Conservation (phyloP, 2,329 filamentous ascomycete genomes). For the Pseudogymnoascus sp. region DNA sequence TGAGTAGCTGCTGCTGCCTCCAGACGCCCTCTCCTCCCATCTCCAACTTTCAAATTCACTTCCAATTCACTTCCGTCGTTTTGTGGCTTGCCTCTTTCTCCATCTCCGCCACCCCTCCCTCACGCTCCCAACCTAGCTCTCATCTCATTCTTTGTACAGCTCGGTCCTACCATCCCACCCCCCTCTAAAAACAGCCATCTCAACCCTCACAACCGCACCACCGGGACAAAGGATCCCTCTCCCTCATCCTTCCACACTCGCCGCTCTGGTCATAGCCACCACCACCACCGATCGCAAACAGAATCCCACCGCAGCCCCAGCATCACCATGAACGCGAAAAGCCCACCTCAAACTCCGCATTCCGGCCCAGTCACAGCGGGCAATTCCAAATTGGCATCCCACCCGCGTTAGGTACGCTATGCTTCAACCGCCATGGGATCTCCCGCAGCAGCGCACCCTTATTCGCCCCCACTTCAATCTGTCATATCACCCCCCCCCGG, state of each 20-base stretch:
- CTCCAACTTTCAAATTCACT: not conserved
- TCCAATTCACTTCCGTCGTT: not conserved
- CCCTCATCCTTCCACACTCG: not conserved
- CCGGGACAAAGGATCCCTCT: not conserved
- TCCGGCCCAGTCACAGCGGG: not conserved
- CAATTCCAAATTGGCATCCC: not conserved
- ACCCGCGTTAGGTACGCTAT: not conserved
- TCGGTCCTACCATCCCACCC: not conserved
- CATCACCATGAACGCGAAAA: not conserved
- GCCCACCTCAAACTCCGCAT: not conserved
- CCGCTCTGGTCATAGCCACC: conserved; percentile 5
- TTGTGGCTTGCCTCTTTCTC: conserved; percentile 1
- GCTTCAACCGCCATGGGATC: not conserved
- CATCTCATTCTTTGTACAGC: not conserved
- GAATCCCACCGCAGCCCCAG: not conserved
- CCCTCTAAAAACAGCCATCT: not conserved
- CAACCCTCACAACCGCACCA: not conserved
- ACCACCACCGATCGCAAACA: not conserved
- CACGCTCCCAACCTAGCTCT: not conserved
- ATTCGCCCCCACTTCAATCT: not conserved
- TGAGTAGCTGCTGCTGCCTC: conserved; percentile 3
- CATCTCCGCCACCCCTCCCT: not conserved
- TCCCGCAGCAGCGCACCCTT: not conserved
- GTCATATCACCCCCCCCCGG: not conserved
- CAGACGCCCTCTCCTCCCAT: not conserved